Conservation (phyloP, 148 eudicot species). For the Persicaria maculosa region DNA sequence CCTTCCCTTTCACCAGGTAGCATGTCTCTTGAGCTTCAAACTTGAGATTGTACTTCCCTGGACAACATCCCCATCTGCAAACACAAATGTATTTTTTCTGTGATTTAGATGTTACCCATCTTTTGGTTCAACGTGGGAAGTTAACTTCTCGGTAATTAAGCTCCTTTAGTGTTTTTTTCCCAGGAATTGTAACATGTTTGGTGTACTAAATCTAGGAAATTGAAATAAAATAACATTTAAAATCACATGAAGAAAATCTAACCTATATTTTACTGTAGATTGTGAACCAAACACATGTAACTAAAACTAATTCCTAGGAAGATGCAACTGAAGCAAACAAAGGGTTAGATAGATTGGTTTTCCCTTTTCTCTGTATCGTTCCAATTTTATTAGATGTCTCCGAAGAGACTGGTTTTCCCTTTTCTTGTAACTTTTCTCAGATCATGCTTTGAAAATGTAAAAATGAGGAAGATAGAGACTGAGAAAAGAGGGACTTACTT, state of each 20-base stretch:
- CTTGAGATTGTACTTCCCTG: conserved; percentile 55
- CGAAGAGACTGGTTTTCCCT: neutral
- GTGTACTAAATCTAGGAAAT: too few relatives aligned
- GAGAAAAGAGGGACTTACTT: conserved; percentile 36
- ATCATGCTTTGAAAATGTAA: neutral
- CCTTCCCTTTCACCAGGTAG: conserved; percentile 61
- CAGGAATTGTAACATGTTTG: too few relatives aligned
- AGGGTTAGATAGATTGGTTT: neutral
- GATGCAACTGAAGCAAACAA: neutral
- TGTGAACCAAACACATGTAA: neutral
- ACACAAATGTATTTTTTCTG: neutral
- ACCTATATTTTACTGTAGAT: neutral
- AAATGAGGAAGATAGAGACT: conserved; percentile 8
- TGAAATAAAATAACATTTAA: too few relatives aligned
- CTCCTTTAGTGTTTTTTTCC: too few relatives aligned
- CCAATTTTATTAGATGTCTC: too few relatives aligned
- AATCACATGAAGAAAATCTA: too few relatives aligned
- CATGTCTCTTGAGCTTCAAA: conserved; percentile 75
- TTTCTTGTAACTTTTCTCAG: too few relatives aligned
- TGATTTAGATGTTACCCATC: neutral
- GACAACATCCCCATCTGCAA: conserved; percentile 51
- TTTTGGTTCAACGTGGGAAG: neutral
- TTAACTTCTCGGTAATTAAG: too few relatives aligned
- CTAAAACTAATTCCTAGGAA: neutral
- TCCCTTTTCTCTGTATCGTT: too few relatives aligned